Conservation (phyloP, 73 alveolate genomes). For the Stentor roeselii region DNA sequence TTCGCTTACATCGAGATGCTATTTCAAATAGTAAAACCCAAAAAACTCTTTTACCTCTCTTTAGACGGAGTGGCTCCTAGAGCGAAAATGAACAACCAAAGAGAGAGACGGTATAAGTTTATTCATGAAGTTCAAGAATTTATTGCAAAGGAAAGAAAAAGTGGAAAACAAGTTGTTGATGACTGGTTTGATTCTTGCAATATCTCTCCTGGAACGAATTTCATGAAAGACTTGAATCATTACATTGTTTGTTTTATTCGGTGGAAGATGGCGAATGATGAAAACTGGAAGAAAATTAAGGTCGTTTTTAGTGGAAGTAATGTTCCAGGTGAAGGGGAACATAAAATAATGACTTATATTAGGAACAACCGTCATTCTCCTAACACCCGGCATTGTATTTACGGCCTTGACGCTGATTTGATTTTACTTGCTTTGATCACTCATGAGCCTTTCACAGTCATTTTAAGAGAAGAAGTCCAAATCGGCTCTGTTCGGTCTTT, state of each 20-base stretch:
- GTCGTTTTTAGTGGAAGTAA: conserved; percentile 85
- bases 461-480: conserved; percentile 91
- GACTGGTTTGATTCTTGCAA: conserved; percentile 80
- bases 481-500: conserved; percentile 27
- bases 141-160: conserved; percentile 47
- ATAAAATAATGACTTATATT: conserved; percentile 90
- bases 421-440: conserved; percentile 92
- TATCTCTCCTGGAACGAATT: conserved; percentile 97
- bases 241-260: conserved; percentile 81
- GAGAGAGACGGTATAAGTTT: conserved; percentile 92
- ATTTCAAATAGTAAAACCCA: conserved; percentile 85
- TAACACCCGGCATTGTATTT: conserved; percentile 88
- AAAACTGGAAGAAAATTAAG: conserved; percentile 74
- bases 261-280: conserved; percentile 76
- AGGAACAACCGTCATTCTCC: conserved; percentile 73
- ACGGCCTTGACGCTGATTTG: conserved; percentile 98
- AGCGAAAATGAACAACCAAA: conserved; percentile 98
- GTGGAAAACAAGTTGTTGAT: conserved; percentile 60
- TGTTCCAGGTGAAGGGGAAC: conserved; percentile 99
- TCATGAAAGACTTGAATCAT: conserved; percentile 84
- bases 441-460: conserved; percentile 86
- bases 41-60: conserved; percentile 77
- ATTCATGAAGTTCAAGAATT: conserved; percentile 67
- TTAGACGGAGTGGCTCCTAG: conserved; percentile 99
- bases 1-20: conserved; percentile 82